Conservation (phyloP, 805 yeast species). For the Metschnikowia lunata region DNA sequence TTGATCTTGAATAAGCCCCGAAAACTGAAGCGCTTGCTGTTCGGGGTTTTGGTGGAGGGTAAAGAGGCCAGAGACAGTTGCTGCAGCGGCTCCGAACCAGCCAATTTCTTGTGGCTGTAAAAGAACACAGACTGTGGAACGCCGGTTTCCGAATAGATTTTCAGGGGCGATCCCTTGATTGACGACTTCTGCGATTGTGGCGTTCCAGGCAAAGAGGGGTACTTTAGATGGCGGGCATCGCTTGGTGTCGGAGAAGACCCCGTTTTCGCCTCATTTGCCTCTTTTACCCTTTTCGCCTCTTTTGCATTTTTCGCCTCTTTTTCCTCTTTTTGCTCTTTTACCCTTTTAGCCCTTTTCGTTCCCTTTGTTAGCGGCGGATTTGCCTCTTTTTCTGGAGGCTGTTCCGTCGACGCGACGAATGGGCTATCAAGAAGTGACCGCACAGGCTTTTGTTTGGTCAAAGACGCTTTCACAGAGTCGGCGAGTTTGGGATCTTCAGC, state of each 20-base stretch:
- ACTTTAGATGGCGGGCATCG: neutral
- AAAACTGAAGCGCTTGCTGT: conserved; percentile 35
- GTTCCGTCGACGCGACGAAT: conserved; percentile 1
- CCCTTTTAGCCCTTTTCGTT: neutral
- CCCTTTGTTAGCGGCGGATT: neutral
- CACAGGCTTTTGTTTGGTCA: conserved; percentile 5
- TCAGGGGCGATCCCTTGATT: neutral
- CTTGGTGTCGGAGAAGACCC: no score
- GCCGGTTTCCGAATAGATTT: conserved; percentile 1
- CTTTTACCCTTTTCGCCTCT: no score
- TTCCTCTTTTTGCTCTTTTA: no score
- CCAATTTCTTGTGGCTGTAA: neutral
- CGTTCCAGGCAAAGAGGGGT: conserved; percentile 9
- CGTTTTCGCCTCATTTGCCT: no score
- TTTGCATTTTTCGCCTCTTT: no score
- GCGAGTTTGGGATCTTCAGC: neutral
- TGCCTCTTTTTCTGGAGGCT: neutral
- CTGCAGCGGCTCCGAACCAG: neutral
- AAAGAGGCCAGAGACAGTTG: neutral
- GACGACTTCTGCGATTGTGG: conserved; percentile 4
- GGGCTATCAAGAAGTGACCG: conserved; percentile 11
- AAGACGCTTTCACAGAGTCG: neutral
- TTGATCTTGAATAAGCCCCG: conserved; percentile 35
- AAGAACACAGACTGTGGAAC: neutral
- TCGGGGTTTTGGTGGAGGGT: conserved; percentile 4